Conservation (phyloP, 495 filamentous ascomycete species). For the Hypoxylon perforatum region DNA sequence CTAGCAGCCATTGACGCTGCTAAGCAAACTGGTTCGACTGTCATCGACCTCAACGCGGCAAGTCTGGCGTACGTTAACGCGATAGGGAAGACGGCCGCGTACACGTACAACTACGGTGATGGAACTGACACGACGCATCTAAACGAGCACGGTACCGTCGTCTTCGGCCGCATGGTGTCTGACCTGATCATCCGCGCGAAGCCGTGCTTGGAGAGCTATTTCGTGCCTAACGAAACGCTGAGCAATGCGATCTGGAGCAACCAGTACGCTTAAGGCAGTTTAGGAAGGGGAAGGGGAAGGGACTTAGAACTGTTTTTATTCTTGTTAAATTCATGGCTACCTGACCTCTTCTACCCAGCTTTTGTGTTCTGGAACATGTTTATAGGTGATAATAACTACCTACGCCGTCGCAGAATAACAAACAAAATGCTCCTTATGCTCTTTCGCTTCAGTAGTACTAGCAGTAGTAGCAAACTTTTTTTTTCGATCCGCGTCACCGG, state of each 20-base stretch:
- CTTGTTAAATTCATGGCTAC: slow-evolving; percentile 10
- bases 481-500: slow-evolving; percentile 3
- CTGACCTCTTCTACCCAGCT: neutral
- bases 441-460: neutral
- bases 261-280: slow-evolving; percentile 42
- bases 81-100: slow-evolving; percentile 54
- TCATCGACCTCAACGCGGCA: slow-evolving; percentile 58
- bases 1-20: slow-evolving; percentile 55
- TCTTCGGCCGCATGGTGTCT: slow-evolving; percentile 62
- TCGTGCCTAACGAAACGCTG: slow-evolving; percentile 45
- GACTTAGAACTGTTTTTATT: neutral
- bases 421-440: neutral
- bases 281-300: too few relatives aligned
- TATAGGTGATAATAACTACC: slow-evolving; percentile 3
- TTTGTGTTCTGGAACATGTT: slow-evolving; percentile 4
- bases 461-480: too few relatives aligned
- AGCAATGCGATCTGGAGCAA: slow-evolving; percentile 47
- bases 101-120: slow-evolving; percentile 53
- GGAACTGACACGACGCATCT: slow-evolving; percentile 59
- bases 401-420: slow-evolving; percentile 9
- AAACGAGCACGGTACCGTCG: slow-evolving; percentile 52
- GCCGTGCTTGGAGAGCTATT: slow-evolving; percentile 38
- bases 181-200: slow-evolving; percentile 48
- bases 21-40: slow-evolving; percentile 26
- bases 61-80: slow-evolving; percentile 56